Evolutionary conservation across 2,329 filamentous ascomycete genomes (phyloP), one percentile per base, ranked within the genome.

Genomic region (Penicillium glabrum): DNA sequence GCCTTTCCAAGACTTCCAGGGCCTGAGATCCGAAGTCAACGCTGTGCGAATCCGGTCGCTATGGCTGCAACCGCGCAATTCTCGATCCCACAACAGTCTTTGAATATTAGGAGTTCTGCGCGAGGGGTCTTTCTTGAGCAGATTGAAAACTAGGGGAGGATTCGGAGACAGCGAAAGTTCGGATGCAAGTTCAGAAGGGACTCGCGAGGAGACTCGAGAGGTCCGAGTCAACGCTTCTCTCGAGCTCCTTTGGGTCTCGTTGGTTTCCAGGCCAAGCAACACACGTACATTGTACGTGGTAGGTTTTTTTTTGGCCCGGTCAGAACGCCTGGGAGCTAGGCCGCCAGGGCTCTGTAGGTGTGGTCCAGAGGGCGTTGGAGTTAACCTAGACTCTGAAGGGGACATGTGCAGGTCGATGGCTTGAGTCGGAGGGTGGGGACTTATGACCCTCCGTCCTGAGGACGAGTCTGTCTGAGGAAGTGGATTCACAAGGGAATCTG

Each of bases 1-100:
- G 1, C 83, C 82, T 58, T 80, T 83, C 76, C 82, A 86, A 14
- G 76, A 74, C 51, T 73, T 76, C 26, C 72, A 75, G 3, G 74
- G 73, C 5, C 74, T 77, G 16, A 86, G 64, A 1, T 76, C 72
- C 24, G 77, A 69, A 31, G 65, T 66, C 24, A 70, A 69, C 27
- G 72, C 64, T 13, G 54, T 26, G 29, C 55, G 52, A 50, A 71
- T 44, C n/a, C 57, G 56, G 4, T 49, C 53, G 14, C 61, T 56
- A 13, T 16, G 8, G 14, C 53, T 48, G 11, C 24, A 26, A 37
- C 61, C 57, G n/a, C 67, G 68, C 19, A 74, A 46, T 58, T 74
- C 72, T 51, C 74, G 72, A 43, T 56, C 51, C 37, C 59, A 64
- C 16, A 76, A 45, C 3, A 75, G 57, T 21, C 53, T 61, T 27